Percentiles rank a stretch among this genome's conserved stretches.
Conservation (phyloP, 192 early-diverging fungal genomes). For the Coemansia sp. region DNA sequence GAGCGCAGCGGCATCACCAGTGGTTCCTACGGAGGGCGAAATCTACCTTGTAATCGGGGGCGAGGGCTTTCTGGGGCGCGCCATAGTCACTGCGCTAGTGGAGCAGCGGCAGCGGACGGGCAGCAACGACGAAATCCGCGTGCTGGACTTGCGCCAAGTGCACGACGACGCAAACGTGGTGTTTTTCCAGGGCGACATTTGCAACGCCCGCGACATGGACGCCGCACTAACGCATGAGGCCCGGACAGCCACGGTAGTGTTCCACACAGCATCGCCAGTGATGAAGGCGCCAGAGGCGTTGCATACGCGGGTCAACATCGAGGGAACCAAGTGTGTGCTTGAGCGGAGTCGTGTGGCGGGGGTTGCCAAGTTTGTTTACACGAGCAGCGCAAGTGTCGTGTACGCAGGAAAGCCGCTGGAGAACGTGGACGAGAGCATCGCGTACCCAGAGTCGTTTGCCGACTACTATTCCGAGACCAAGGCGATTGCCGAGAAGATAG, state of each 20-base stretch:
- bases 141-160: constrained; percentile 77
- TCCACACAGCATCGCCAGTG: constrained; percentile 90
- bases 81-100: constrained; percentile 74
- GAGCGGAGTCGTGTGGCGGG: constrained; percentile 63
- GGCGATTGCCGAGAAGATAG: constrained; percentile 69
- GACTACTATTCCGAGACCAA: constrained; percentile 97
- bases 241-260: constrained; percentile 65
- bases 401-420: constrained; percentile 71
- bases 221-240: constrained; percentile 51
- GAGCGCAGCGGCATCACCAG: background rate
- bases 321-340: constrained; percentile 86
- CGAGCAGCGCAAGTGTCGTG: constrained; percentile 87
- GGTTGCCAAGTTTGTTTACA: constrained; percentile 77
- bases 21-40: constrained; percentile 14
- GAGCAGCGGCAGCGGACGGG: constrained; percentile 34
- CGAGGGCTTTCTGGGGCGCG: constrained; percentile 83
- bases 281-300: constrained; percentile 68
- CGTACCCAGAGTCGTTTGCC: constrained; percentile 71
- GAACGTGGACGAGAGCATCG: constrained; percentile 71
- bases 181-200: constrained; percentile 65
- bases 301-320: constrained; percentile 79
- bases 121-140: constrained; percentile 60
- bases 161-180: constrained; percentile 42
- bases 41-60: constrained; percentile 79
- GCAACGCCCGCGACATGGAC: constrained; percentile 53